A percentile compares a stretch with the other conserved stretches of the same genome.
Evolutionary conservation across 1,284 basidiomycete genomes (phyloP).

Genomic region (Tylopilus orsonianus): DNA sequence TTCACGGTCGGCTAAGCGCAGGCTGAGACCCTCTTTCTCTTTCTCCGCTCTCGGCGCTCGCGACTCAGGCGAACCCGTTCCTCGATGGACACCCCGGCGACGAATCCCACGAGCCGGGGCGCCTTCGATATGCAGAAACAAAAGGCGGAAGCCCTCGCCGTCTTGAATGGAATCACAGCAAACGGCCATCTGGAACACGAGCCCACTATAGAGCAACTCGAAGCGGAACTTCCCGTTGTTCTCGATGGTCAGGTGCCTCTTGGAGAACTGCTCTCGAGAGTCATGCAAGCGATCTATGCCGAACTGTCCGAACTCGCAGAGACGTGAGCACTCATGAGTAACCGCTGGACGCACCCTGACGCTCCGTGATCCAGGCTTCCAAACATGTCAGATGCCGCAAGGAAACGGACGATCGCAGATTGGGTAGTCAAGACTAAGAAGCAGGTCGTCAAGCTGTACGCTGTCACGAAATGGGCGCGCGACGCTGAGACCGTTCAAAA

Average conservation of each 20-base stretch:
- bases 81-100: slow-evolving; percentile 17
- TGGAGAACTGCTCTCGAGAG: slow-evolving; percentile 71
- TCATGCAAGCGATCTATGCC: slow-evolving; percentile 79
- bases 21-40: neutral
- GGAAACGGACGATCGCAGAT: slow-evolving; percentile 81
- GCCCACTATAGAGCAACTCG: slow-evolving; percentile 58
- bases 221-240: slow-evolving; percentile 75
- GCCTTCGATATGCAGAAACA: slow-evolving; percentile 31
- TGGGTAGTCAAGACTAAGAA: slow-evolving; percentile 88
- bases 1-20: slow-evolving; percentile 13
- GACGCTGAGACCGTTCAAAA: slow-evolving; percentile 80
- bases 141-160: slow-evolving; percentile 31
- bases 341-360: slow-evolving; percentile 3
- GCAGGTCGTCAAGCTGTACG: slow-evolving; percentile 87
- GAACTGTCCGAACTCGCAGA: slow-evolving; percentile 83
- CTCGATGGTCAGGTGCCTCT: slow-evolving; percentile 74
- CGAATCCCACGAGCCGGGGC: slow-evolving; percentile 17
- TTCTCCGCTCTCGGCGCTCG: slow-evolving; percentile 5
- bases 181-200: slow-evolving; percentile 39
- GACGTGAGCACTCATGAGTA: slow-evolving; percentile 56
- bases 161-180: slow-evolving; percentile 29
- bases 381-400: slow-evolving; percentile 76
- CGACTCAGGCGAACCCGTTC: slow-evolving; percentile 3
- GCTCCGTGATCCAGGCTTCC: slow-evolving; percentile 58
- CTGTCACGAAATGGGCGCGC: slow-evolving; percentile 79